A percentile compares a stretch with the other conserved stretches of the same genome.
phyloP scores from a whole-genome alignment of 2,329 filamentous ascomycete species.

The Xylariaceae sp. region DNA sequence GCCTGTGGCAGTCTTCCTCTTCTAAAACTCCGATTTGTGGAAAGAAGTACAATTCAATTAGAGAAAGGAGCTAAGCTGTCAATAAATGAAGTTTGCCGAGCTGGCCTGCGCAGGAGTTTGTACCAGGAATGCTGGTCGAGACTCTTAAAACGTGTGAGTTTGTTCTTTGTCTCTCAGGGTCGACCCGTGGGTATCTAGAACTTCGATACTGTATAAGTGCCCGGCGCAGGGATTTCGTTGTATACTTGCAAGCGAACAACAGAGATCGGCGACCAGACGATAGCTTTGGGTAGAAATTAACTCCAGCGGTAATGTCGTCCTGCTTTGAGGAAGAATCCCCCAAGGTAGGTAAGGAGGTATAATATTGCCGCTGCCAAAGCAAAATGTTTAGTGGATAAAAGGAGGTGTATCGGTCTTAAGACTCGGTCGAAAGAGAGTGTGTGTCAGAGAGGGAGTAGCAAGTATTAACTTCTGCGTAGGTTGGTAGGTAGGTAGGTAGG shows the following conservation, averaged over 20 bases:
- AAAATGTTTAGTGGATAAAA: slow-evolving; percentile 19
- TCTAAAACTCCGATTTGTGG: slow-evolving; percentile 7
- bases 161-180: slow-evolving; percentile 21
- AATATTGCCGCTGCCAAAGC: slow-evolving; percentile 14
- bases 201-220: slow-evolving; percentile 11
- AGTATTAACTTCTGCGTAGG: slow-evolving; percentile 13
- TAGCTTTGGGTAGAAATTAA: slow-evolving; percentile 10
- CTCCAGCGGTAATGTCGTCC: slow-evolving; percentile 6
- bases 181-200: slow-evolving; percentile 22
- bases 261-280: slow-evolving; percentile 15
- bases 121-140: slow-evolving; percentile 12
- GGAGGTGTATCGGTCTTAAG: slow-evolving; percentile 18
- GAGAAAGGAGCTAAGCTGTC: slow-evolving; percentile 8
- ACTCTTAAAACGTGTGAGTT: slow-evolving; percentile 17
- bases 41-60: slow-evolving; percentile 13
- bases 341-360: slow-evolving; percentile 16
- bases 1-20: slow-evolving; percentile 24
- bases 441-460: slow-evolving; percentile 24
- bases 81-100: slow-evolving; percentile 17
- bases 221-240: slow-evolving; percentile 25
- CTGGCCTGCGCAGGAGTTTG: slow-evolving; percentile 6
- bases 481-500: neutral
- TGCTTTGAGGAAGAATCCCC: slow-evolving; percentile 14
- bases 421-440: slow-evolving; percentile 6
- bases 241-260: slow-evolving; percentile 8